Conservation (phyloP, 306 rosid species). For the Quercus wislizeni region DNA sequence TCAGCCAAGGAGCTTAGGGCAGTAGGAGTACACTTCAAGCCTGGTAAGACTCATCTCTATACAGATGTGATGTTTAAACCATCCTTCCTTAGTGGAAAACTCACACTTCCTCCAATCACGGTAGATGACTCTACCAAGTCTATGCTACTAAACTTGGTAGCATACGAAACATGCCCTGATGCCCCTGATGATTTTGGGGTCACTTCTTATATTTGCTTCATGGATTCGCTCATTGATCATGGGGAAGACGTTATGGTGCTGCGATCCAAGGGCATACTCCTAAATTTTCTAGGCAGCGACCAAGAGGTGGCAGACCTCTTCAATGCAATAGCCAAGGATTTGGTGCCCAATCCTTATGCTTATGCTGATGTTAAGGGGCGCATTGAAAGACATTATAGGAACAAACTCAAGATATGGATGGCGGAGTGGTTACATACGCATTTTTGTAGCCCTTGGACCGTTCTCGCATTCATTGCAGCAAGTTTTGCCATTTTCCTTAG, state of each 20-base stretch:
- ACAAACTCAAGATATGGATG: background rate
- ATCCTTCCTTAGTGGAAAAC: background rate
- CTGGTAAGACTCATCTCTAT: background rate
- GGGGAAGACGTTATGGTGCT: background rate
- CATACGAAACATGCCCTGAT: slow-evolving; percentile 17
- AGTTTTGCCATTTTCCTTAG: background rate
- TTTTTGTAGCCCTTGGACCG: slow-evolving; percentile 9
- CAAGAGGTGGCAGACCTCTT: background rate
- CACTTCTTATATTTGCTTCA: slow-evolving; percentile 9
- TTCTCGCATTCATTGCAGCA: background rate
- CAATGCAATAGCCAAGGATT: background rate
- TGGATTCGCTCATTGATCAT: slow-evolving; percentile 13
- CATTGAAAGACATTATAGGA: background rate
- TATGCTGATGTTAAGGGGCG: background rate
- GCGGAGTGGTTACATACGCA: background rate
- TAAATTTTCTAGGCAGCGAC: background rate
- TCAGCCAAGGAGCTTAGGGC: background rate
- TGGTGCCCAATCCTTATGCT: background rate
- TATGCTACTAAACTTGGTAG: background rate
- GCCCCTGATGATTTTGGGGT: background rate
- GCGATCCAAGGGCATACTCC: background rate
- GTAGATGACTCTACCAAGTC: slow-evolving; percentile 4
- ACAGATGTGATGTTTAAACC: background rate
- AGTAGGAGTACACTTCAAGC: background rate
- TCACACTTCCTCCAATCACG: slow-evolving; percentile 9